Percentiles rank a stretch among this genome's conserved stretches.
Evolutionary conservation across 768 basidiomycete genomes (phyloP).

Genomic region (Asterophora lycoperdoides): DNA sequence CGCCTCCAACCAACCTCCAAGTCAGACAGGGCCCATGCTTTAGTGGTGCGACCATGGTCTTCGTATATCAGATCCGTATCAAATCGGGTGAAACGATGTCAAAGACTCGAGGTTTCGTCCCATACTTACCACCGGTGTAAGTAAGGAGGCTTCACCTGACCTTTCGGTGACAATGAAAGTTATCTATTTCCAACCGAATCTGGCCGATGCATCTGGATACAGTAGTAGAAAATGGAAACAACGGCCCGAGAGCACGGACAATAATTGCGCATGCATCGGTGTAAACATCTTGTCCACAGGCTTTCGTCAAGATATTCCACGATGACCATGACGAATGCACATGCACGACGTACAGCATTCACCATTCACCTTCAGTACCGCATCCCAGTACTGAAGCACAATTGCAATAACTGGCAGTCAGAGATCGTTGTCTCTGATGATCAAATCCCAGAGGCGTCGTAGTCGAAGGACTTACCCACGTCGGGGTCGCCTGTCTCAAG

Average conservation of each 20-base stretch:
- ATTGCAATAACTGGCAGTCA: too few relatives aligned
- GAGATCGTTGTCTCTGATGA: not conserved
- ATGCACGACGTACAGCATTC: too few relatives aligned
- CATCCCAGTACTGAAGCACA: too few relatives aligned
- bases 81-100: conserved; percentile 2
- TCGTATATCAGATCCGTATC: not conserved
- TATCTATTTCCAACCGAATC: not conserved
- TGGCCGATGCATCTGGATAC: conserved; percentile 3
- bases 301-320: not conserved
- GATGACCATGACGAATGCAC: not conserved
- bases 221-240: conserved; percentile 2
- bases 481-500: not conserved
- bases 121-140: not conserved
- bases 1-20: not conserved
- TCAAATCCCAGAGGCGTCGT: not conserved
- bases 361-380: too few relatives aligned
- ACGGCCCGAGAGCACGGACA: not conserved
- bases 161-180: conserved; percentile 2
- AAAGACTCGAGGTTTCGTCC: not conserved
- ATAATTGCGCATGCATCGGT: not conserved
- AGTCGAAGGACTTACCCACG: not conserved
- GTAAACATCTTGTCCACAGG: not conserved
- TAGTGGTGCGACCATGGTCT: not conserved
- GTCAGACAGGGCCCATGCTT: not conserved
- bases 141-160: not conserved